Base-by-base conservation (phyloP, 768 basidiomycete species). In the Boletus fagicola region DNA sequence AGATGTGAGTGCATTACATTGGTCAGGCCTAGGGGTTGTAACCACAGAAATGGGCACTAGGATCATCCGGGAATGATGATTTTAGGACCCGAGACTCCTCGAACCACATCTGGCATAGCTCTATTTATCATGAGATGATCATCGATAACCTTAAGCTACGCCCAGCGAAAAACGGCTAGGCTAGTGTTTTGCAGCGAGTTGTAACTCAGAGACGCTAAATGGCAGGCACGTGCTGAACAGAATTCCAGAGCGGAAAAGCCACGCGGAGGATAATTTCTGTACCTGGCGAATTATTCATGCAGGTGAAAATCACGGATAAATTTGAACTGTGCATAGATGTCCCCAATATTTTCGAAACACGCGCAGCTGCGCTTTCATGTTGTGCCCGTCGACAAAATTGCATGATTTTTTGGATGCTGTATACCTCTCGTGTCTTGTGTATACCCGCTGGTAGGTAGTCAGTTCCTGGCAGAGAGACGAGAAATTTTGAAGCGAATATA, bases 331-430 rank as follows among this genome's bases (percentile, higher is more conserved):
- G 51, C 45, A 36, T 47, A 22, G 3, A 33, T 20, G 49, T 45
- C 64, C 67, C 64, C 67, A 66, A 66, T 15, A n/a, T 43, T 57
- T 66, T 65, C 40, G 33, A 40, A 43, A 43, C 22, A 16, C 26
- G 45, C 48, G 33, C 53, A 39, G 52, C 38, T 54, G 24, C 45
- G 8, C 22, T 9, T 36, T 49, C 30, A 7, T 15, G 4, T 15
- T 12, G n/a, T 28, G 49, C 26, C 11, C 24, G 3, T 22, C 20
- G 30, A 35, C 38, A 39, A 46, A 48, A 28, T 9, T 2, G 6
- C 16, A 13, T 11, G 1, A 6, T 16, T 39, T 18, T 18, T 24
- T 18, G 13, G 13, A 30, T 2, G 30, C 22, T 36, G 43, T 9
- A 28, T 42, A 28, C 8, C 18, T 53, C 53, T 10, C 42, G 13